phyloP scores from a whole-genome alignment of 768 basidiomycete genomes.

The Russula emetica region DNA sequence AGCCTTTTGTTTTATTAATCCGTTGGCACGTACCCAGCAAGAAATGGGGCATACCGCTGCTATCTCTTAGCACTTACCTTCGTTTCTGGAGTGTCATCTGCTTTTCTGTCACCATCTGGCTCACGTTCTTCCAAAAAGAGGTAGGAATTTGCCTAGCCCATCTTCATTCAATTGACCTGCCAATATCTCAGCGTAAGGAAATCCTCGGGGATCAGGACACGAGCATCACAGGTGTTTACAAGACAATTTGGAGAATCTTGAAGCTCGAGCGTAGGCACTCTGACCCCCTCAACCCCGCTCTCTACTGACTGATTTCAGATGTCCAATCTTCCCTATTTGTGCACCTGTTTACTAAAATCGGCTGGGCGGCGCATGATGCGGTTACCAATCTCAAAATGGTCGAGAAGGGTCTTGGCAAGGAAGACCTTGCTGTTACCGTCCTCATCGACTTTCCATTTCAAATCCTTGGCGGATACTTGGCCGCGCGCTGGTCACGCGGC shows the following conservation, averaged over 20 bases:
- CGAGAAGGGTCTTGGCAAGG: slow-evolving; percentile 92
- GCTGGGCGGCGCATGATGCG: slow-evolving; percentile 91
- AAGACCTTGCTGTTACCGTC: slow-evolving; percentile 93
- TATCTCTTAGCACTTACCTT: slow-evolving; percentile 74
- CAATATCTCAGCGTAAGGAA: slow-evolving; percentile 60
- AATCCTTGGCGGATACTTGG: slow-evolving; percentile 90
- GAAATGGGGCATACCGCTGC: slow-evolving; percentile 72
- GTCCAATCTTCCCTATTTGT: slow-evolving; percentile 82
- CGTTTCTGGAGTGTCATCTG: slow-evolving; percentile 83
- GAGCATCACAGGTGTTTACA: slow-evolving; percentile 87
- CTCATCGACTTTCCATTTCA: slow-evolving; percentile 98
- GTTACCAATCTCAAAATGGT: slow-evolving; percentile 90
- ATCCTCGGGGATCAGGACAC: slow-evolving; percentile 72
- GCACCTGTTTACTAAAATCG: slow-evolving; percentile 89
- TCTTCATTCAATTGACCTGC: not conserved
- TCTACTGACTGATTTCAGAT: slow-evolving; percentile 47
- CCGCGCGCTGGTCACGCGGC: slow-evolving; percentile 86
- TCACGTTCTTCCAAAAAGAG: slow-evolving; percentile 86
- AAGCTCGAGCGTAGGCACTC: slow-evolving; percentile 74
- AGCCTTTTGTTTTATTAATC: not conserved
- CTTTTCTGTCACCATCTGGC: slow-evolving; percentile 81
- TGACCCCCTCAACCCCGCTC: slow-evolving; percentile 2
- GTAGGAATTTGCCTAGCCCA: slow-evolving; percentile 38
- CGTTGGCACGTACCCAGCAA: slow-evolving; percentile 39
- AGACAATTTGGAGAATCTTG: slow-evolving; percentile 92